Conservation (phyloP, 2,329 filamentous ascomycete genomes). For the Passalora sequoiae region DNA sequence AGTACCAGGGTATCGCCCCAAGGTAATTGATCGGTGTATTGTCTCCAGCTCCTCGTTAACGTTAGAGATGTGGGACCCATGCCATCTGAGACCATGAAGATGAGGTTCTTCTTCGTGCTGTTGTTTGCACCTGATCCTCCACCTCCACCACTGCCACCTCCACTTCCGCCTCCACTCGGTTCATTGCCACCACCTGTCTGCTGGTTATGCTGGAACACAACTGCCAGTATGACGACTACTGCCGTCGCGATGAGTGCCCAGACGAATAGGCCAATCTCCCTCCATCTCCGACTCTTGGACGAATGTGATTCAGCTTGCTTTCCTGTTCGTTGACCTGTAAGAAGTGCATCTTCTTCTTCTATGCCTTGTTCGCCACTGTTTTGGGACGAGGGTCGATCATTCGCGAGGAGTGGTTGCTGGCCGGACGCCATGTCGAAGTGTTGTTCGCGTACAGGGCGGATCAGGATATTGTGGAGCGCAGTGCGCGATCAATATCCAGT, state of each 20-base stretch:
- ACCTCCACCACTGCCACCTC: slow-evolving; percentile 1
- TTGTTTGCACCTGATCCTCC: slow-evolving; percentile 31
- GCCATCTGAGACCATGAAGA: slow-evolving; percentile 99
- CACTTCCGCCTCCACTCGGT: neutral
- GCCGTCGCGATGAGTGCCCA: slow-evolving; percentile 81
- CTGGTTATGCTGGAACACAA: slow-evolving; percentile 63
- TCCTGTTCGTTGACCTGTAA: slow-evolving; percentile 49
- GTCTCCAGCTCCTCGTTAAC: slow-evolving; percentile 79
- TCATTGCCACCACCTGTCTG: slow-evolving; percentile 13
- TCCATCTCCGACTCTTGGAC: slow-evolving; percentile 50
- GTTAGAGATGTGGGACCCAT: slow-evolving; percentile 93
- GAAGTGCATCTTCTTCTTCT: slow-evolving; percentile 57
- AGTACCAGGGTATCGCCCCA: slow-evolving; percentile 70
- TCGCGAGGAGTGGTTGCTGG: slow-evolving; percentile 47
- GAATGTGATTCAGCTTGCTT: slow-evolving; percentile 31
- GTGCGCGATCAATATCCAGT: too few species aligned
- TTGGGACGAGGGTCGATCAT: slow-evolving; percentile 52
- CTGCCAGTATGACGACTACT: slow-evolving; percentile 71
- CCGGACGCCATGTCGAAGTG: slow-evolving; percentile 32
- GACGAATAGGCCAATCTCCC: slow-evolving; percentile 69
- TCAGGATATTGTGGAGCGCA: neutral
- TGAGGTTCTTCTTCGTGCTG: slow-evolving; percentile 75
- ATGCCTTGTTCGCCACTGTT: slow-evolving; percentile 50
- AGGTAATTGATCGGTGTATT: slow-evolving; percentile 68
- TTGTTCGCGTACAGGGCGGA: neutral